A percentile compares a stretch with the other conserved stretches of the same genome.
Conservation (phyloP, 1,284 basidiomycete species). For the Melampsora americana region DNA sequence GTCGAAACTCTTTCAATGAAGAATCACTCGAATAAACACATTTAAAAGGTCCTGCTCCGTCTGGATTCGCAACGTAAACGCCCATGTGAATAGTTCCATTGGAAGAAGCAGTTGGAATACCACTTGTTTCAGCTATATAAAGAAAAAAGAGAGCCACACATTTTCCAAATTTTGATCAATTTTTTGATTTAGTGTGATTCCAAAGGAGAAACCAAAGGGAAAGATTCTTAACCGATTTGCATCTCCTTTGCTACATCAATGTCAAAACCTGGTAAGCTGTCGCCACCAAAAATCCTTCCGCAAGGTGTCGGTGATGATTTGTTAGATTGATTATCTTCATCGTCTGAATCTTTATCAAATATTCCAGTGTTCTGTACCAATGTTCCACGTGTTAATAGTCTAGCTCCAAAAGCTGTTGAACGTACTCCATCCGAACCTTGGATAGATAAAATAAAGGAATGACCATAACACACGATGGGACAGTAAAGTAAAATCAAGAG, state of each 20-base stretch:
- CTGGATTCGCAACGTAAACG: neutral
- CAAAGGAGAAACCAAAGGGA: neutral
- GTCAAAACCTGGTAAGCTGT: neutral
- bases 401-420: conserved; percentile 7
- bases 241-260: conserved; percentile 4
- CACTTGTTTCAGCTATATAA: neutral
- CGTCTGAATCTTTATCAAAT: neutral
- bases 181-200: neutral
- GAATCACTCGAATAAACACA: neutral
- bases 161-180: too few species aligned
- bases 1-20: neutral
- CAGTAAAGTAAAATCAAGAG: too few species aligned
- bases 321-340: neutral
- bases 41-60: neutral
- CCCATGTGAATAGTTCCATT: neutral
- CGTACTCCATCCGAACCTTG: neutral
- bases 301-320: conserved; percentile 1
- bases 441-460: neutral
- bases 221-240: neutral
- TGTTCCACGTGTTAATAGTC: neutral
- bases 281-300: conserved; percentile 4
- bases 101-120: neutral
- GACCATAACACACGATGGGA: conserved; percentile 2
- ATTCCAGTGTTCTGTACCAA: conserved; percentile 4
- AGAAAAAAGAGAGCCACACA: neutral